Conservation (phyloP, 805 yeast genomes). For the Candida yuanshanica region DNA sequence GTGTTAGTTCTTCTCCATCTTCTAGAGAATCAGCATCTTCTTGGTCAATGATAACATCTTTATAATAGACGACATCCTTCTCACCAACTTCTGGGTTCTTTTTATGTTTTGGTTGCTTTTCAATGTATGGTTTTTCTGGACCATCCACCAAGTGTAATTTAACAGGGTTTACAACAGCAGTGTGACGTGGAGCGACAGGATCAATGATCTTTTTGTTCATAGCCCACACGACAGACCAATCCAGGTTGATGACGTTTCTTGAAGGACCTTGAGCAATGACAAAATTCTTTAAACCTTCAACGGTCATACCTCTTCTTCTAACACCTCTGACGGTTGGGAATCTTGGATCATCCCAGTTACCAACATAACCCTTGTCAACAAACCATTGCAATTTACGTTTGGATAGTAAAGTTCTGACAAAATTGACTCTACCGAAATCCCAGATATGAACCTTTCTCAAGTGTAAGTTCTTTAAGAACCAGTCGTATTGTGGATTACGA, state of each 20-base stretch:
- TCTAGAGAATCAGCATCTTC: conserved; percentile 71
- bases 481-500: conserved; percentile 95
- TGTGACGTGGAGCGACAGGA: conserved; percentile 93
- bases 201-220: conserved; percentile 95
- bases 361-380: conserved; percentile 83
- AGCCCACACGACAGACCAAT: conserved; percentile 98
- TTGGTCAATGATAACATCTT: conserved; percentile 72
- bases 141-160: conserved; percentile 62
- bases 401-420: conserved; percentile 89
- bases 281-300: conserved; percentile 93
- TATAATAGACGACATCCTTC: conserved; percentile 67
- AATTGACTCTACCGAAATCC: conserved; percentile 98
- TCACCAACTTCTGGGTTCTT: conserved; percentile 88
- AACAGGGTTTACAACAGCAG: conserved; percentile 76
- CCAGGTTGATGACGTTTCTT: conserved; percentile 91
- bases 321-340: conserved; percentile 99
- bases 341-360: conserved; percentile 98
- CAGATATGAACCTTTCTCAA: conserved; percentile 93
- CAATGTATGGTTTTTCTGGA: conserved; percentile 56
- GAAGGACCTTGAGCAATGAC: conserved; percentile 97
- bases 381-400: conserved; percentile 99
- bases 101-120: conserved; percentile 88
- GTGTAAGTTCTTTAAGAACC: conserved; percentile 80
- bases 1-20: conserved; percentile 89
- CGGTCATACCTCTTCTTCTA: conserved; percentile 99